Percentiles rank a stretch among this genome's conserved stretches.
These are phyloP conservation scores for Fraxinus dipetala DNA, from an alignment of 305 asterid species.

Conservation along the genomic window DNA sequence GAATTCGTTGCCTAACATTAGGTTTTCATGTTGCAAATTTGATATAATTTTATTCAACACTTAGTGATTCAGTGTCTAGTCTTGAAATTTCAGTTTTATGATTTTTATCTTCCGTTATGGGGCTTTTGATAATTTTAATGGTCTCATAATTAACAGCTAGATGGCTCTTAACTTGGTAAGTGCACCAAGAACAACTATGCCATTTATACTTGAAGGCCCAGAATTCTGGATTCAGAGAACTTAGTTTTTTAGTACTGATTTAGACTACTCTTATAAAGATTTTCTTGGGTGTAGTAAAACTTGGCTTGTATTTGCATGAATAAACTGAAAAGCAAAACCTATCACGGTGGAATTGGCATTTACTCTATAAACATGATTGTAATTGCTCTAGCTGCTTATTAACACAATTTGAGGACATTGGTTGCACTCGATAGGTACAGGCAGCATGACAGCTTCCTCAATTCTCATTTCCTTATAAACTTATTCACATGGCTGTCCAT, in stretches of 20 bases:
- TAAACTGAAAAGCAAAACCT: neutral
- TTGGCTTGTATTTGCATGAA: neutral
- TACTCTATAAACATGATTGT: neutral
- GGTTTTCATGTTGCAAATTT: neutral
- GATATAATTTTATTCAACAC: neutral
- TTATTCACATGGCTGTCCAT: neutral
- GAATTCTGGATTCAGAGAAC: neutral
- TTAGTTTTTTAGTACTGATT: neutral
- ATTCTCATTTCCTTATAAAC: neutral
- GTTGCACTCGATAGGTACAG: neutral
- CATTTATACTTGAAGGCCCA: neutral
- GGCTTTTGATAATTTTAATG: neutral
- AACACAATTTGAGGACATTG: neutral
- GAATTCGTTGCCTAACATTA: neutral
- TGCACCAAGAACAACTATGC: neutral
- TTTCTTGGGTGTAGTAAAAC: neutral
- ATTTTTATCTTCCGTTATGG: neutral
- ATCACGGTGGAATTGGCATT: neutral
- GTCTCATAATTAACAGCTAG: neutral
- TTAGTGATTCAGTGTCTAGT: neutral
- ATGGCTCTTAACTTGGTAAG: neutral
- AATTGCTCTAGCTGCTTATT: neutral
- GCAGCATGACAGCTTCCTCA: neutral
- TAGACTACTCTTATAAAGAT: neutral
- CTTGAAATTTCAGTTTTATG: neutral